phyloP scores from a whole-genome alignment of 208 protist species.

The Blastocrithidia nonstop region DNA sequence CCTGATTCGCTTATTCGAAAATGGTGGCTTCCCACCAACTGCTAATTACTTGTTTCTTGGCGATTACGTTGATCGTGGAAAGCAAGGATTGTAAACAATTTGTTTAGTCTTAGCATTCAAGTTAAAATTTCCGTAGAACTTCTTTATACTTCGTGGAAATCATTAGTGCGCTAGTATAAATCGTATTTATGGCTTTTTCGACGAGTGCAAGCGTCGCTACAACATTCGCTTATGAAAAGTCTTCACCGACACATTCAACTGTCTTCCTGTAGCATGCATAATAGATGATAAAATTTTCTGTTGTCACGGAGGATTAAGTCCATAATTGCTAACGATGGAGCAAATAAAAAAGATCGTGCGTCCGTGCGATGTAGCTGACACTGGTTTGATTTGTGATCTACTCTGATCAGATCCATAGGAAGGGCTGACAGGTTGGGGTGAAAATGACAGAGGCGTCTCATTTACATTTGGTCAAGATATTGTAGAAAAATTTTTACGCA shows the following conservation, averaged over 20 bases:
- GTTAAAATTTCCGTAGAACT: slow-evolving; percentile 98
- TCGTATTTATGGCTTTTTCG: slow-evolving; percentile 99
- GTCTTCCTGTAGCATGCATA: slow-evolving; percentile 96
- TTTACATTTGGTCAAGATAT: slow-evolving; percentile 87
- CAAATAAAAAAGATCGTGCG: slow-evolving; percentile 93
- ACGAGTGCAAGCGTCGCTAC: slow-evolving; percentile 99
- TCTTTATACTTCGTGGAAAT: slow-evolving; percentile 99
- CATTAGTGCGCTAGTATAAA: slow-evolving; percentile 99
- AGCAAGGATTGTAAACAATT: slow-evolving; percentile 97
- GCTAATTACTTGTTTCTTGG: slow-evolving; percentile 99
- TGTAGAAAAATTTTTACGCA: slow-evolving; percentile 90
- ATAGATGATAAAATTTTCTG: slow-evolving; percentile 99
- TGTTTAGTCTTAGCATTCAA: slow-evolving; percentile 97
- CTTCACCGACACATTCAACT: slow-evolving; percentile 99
- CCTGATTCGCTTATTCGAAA: slow-evolving; percentile 99
- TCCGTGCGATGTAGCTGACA: slow-evolving; percentile 98
- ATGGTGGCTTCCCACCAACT: slow-evolving; percentile 97
- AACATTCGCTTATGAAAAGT: slow-evolving; percentile 98
- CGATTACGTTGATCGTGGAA: slow-evolving; percentile 99
- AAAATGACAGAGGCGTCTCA: slow-evolving; percentile 88
- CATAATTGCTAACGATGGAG: slow-evolving; percentile 92
- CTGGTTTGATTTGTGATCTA: slow-evolving; percentile 98
- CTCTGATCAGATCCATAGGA: slow-evolving; percentile 99
- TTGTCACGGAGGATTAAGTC: slow-evolving; percentile 96
- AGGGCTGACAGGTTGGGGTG: slow-evolving; percentile 76